These are phyloP conservation scores for Umbellularia californica DNA, from an alignment of 164 flowering plant genomes.

Conservation along the genomic window DNA sequence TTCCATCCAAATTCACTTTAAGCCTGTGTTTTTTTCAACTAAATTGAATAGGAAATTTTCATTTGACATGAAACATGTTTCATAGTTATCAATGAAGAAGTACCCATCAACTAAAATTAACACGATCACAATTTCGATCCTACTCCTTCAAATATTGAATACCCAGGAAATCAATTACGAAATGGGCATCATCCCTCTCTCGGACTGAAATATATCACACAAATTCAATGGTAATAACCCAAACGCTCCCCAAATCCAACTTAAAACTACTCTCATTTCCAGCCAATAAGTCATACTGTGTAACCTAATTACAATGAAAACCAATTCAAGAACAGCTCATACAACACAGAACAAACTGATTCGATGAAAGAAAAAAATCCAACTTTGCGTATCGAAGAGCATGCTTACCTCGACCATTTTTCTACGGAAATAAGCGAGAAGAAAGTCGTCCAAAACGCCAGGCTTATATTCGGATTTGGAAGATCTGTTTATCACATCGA, in stretches of 20 bases:
- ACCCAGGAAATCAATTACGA: too few relatives aligned
- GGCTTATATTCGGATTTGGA: constrained; percentile 36
- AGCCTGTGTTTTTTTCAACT: neutral
- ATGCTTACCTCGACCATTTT: constrained; percentile 61
- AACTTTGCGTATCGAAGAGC: too few relatives aligned
- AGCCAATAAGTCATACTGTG: neutral
- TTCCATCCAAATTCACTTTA: neutral
- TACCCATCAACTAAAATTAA: too few relatives aligned
- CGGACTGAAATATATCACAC: neutral
- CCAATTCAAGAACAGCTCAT: constrained; percentile 1
- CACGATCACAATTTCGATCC: too few relatives aligned
- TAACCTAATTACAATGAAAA: neutral
- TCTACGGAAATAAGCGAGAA: constrained; percentile 57
- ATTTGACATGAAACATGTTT: too few relatives aligned
- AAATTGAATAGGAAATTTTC: neutral
- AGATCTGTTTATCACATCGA: constrained; percentile 7
- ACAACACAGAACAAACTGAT: too few relatives aligned
- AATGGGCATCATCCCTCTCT: neutral
- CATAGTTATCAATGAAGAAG: too few relatives aligned
- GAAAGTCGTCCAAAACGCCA: constrained; percentile 46
- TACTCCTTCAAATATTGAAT: too few relatives aligned
- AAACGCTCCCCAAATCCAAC: neutral
- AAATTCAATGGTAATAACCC: neutral
- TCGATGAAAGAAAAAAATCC: too few relatives aligned
- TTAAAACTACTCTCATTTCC: neutral